A percentile compares a stretch with the other conserved stretches of the same genome.
Conservation (phyloP, 108 stramenopile species). For the Fistulifera solaris region DNA sequence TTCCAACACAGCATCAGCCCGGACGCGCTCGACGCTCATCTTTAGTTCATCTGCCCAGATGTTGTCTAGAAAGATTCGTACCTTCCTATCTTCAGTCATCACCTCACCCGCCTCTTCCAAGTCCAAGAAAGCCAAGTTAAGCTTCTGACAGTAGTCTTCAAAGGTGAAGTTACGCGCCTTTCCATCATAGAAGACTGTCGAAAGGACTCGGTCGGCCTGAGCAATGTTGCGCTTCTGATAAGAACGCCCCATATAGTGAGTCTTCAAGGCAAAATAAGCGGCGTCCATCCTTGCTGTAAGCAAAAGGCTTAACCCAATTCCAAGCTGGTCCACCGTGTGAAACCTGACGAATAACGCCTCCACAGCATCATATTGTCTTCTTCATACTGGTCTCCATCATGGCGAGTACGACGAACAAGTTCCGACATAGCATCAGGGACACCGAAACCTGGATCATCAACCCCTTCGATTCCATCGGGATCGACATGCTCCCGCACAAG, state of each 20-base stretch:
- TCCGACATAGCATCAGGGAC: slow-evolving; percentile 7
- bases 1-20: neutral
- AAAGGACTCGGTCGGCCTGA: slow-evolving; percentile 5
- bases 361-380: slow-evolving; percentile 17
- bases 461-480: neutral
- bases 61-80: slow-evolving; percentile 9
- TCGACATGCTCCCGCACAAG: neutral
- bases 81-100: slow-evolving; percentile 10
- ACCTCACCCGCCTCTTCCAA: slow-evolving; percentile 14
- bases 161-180: slow-evolving; percentile 16
- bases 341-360: slow-evolving; percentile 8
- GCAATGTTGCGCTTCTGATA: neutral
- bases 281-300: slow-evolving; percentile 11
- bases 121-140: slow-evolving; percentile 6
- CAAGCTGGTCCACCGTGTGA: slow-evolving; percentile 8
- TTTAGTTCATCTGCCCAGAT: neutral
- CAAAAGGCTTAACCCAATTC: slow-evolving; percentile 10
- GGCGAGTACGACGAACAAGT: slow-evolving; percentile 13
- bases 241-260: slow-evolving; percentile 10
- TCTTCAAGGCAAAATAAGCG: slow-evolving; percentile 19
- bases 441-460: slow-evolving; percentile 5
- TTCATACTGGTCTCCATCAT: slow-evolving; percentile 6
- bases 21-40: neutral
- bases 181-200: slow-evolving; percentile 9
- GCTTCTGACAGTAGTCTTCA: slow-evolving; percentile 8